Evolutionary conservation across 1,284 basidiomycete species (phyloP).

Genomic region (Ceratobasidium sp.): DNA sequence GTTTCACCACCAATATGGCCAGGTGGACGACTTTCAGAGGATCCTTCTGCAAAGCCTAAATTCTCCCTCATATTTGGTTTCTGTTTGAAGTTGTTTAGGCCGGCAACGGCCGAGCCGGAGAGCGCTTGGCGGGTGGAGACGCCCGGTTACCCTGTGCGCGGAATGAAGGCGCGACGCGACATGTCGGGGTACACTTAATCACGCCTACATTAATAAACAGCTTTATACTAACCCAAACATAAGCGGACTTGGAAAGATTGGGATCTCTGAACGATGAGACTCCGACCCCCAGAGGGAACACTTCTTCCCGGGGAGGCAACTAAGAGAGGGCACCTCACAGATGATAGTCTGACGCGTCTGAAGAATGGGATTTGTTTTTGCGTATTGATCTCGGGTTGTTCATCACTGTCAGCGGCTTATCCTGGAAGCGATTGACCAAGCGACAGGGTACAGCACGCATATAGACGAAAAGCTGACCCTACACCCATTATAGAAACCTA

Average conservation of each 20-base stretch:
- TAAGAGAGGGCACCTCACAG: not conserved
- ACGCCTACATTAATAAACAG: not conserved
- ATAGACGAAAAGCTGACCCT: not conserved
- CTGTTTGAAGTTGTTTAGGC: not conserved
- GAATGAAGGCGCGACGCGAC: not conserved
- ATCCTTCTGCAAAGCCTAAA: not conserved
- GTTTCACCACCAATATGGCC: no score
- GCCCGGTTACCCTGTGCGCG: not conserved
- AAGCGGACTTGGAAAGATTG: slow-evolving; percentile 12
- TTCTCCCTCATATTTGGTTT: not conserved
- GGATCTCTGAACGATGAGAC: slow-evolving; percentile 12
- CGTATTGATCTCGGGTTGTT: not conserved
- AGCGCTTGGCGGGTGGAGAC: slow-evolving; percentile 8
- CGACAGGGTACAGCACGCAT: not conserved
- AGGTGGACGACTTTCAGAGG: not conserved
- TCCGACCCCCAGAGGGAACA: slow-evolving; percentile 8
- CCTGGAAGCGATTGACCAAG: slow-evolving; percentile 21
- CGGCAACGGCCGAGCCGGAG: not conserved
- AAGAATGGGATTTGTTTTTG: slow-evolving; percentile 6
- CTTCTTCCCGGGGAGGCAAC: not conserved
- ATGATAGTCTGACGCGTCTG: slow-evolving; percentile 26
- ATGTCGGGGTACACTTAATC: not conserved
- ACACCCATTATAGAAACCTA: not conserved
- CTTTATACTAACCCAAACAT: not conserved
- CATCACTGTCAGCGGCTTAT: not conserved